Evolutionary conservation across 495 filamentous ascomycete species (phyloP).

Genomic region (Neurospora sublineolata): DNA sequence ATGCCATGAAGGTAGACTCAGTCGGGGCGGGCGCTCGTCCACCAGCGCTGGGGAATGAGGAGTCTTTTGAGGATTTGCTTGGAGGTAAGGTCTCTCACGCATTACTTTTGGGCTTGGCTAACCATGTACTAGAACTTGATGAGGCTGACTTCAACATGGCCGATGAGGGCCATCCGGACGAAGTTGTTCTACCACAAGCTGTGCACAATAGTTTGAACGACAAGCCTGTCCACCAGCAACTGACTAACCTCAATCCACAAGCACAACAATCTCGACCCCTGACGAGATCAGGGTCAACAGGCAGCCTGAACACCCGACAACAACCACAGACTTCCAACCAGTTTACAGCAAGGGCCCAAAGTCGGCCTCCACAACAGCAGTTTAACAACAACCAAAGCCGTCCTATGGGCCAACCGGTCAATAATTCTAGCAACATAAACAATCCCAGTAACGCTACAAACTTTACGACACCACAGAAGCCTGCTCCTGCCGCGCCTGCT

Average conservation of each 20-base stretch:
- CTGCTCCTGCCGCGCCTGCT: constrained; percentile 2
- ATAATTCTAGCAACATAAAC: constrained; percentile 10
- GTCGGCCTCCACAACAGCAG: constrained; percentile 14
- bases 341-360: constrained; percentile 5
- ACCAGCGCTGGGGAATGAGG: constrained; percentile 17
- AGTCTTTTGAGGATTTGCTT: constrained; percentile 53
- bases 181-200: constrained; percentile 34
- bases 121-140: constrained; percentile 45
- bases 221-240: not conserved
- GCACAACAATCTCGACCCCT: constrained; percentile 26
- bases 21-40: constrained; percentile 2
- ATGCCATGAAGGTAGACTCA: not conserved
- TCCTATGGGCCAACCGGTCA: constrained; percentile 8
- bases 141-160: constrained; percentile 59
- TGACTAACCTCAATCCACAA: constrained; percentile 14
- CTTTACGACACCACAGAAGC: constrained; percentile 22
- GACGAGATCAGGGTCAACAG: constrained; percentile 13
- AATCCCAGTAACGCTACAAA: constrained; percentile 17
- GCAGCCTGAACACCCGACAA: constrained; percentile 16
- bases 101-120: not conserved
- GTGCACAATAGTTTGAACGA: not conserved
- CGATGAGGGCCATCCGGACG: constrained; percentile 52
- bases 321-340: constrained; percentile 29
- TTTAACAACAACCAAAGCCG: constrained; percentile 16
- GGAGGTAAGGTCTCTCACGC: constrained; percentile 43